These are phyloP conservation scores for Paraurostyla sp. DNA, from an alignment of 73 alveolate species.

Conservation along the genomic window DNA sequence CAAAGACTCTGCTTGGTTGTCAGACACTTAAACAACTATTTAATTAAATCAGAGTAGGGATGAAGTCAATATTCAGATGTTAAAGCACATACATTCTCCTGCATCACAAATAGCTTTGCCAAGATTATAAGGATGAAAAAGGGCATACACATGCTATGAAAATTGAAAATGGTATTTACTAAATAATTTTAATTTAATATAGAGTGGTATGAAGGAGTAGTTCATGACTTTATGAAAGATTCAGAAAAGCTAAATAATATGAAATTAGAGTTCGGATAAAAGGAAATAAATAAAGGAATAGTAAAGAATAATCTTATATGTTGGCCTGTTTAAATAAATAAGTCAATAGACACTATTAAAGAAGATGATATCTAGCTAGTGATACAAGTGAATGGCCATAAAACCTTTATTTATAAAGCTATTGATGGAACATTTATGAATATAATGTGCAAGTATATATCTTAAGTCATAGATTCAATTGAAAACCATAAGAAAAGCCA, in stretches of 20 bases:
- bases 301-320: constrained; percentile 16
- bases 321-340: constrained; percentile 36
- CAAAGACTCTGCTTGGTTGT: background rate
- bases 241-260: background rate
- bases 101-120: background rate
- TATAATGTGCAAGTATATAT: background rate
- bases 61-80: constrained; percentile 22
- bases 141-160: constrained; percentile 11
- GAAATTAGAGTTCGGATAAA: background rate
- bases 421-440: constrained; percentile 22
- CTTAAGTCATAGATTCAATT: constrained; percentile 10
- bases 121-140: constrained; percentile 1
- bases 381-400: constrained; percentile 6
- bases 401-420: constrained; percentile 9
- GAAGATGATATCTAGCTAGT: background rate
- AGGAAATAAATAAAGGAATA: constrained; percentile 1
- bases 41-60: background rate
- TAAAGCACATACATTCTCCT: background rate
- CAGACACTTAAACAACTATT: background rate
- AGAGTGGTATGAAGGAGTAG: constrained; percentile 53
- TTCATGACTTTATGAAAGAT: background rate
- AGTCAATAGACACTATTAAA: background rate
- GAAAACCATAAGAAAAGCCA: background rate
- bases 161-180: constrained; percentile 37
- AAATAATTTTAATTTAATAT: background rate